Conservation (phyloP, 2,329 filamentous ascomycete genomes). For the Epichloe uncinata region DNA sequence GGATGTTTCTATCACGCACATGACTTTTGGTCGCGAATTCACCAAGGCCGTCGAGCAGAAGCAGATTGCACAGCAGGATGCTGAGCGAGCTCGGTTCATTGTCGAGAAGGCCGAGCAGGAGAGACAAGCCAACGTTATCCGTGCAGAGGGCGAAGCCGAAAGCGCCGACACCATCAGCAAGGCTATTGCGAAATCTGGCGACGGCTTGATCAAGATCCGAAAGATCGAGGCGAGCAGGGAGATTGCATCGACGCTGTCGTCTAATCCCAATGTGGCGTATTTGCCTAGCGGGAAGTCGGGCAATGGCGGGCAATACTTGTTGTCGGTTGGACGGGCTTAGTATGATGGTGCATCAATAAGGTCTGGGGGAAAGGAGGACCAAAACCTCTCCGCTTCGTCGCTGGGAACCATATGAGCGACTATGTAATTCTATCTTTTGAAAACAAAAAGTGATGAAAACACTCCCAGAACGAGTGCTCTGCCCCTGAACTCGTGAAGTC, state of each 20-base stretch:
- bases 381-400: constrained; percentile 5
- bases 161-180: constrained; percentile 89
- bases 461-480: background rate
- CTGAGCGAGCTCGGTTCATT: constrained; percentile 92
- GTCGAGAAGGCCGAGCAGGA: constrained; percentile 99
- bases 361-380: background rate
- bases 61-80: constrained; percentile 98
- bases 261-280: constrained; percentile 93
- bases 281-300: constrained; percentile 63
- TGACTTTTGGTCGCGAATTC: constrained; percentile 99
- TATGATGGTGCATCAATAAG: constrained; percentile 7
- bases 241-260: constrained; percentile 78
- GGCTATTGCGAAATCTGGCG: constrained; percentile 84
- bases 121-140: constrained; percentile 94
- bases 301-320: constrained; percentile 36
- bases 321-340: constrained; percentile 36
- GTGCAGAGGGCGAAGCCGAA: constrained; percentile 95
- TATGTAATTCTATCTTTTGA: constrained; percentile 23
- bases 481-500: background rate
- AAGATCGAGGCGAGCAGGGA: constrained; percentile 95
- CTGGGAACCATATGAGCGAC: constrained; percentile 14
- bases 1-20: constrained; percentile 98
- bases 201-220: constrained; percentile 89
- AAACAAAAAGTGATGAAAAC: background rate
- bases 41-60: constrained; percentile 98